Conservation (phyloP, 441 rosid genomes). For the Croton laevigatus region DNA sequence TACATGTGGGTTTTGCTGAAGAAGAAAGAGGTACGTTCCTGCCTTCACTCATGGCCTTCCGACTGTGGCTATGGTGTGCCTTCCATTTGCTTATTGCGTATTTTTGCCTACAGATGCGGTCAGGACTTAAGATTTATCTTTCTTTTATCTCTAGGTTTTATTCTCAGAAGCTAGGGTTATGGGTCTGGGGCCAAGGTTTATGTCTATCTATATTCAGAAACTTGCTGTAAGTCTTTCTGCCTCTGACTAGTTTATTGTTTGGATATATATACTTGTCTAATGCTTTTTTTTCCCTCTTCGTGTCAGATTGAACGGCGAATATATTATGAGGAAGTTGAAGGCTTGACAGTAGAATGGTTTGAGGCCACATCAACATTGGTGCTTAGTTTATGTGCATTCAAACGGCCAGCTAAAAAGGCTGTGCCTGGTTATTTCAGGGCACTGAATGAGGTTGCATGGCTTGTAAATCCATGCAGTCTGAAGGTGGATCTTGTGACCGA, state of each 20-base stretch:
- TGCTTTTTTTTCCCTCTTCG: conserved; percentile 3
- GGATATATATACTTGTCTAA: not conserved
- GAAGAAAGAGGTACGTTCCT: conserved; percentile 54
- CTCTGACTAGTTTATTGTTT: not conserved
- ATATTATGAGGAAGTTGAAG: conserved; percentile 78
- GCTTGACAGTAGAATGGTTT: conserved; percentile 74
- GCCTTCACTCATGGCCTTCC: not conserved
- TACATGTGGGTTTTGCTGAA: conserved; percentile 79
- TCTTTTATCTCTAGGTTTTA: conserved; percentile 50
- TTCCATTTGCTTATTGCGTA: not conserved
- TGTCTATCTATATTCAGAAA: conserved; percentile 76
- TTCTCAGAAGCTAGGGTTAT: conserved; percentile 77
- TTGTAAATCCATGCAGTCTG: conserved; percentile 49
- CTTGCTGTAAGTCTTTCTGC: conserved; percentile 57
- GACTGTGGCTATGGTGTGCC: not conserved
- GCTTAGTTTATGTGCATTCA: conserved; percentile 40
- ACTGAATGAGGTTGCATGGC: conserved; percentile 54
- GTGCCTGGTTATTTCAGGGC: conserved; percentile 41
- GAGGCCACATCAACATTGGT: conserved; percentile 80
- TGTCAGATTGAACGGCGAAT: conserved; percentile 77
- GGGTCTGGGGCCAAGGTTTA: conserved; percentile 84
- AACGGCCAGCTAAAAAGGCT: conserved; percentile 44
- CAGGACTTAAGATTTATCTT: conserved; percentile 1
- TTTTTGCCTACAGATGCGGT: not conserved
- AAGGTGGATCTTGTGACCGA: conserved; percentile 27